Evolutionary conservation across 2,329 filamentous ascomycete species (phyloP).

Genomic region (Exophiala sideris): DNA sequence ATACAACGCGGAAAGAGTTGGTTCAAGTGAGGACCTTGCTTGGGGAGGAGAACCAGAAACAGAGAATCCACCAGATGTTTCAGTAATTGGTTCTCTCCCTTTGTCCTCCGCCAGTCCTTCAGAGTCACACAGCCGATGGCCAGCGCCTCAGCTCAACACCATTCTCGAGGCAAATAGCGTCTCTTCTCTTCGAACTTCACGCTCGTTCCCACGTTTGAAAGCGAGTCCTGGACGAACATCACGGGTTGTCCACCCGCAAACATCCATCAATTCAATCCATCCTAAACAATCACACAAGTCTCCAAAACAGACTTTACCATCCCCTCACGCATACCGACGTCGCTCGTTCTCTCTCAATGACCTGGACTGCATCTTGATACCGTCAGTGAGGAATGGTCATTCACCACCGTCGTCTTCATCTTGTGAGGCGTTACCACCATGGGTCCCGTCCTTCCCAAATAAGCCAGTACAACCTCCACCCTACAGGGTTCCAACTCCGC

Average conservation of each 20-base stretch:
- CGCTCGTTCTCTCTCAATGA: conserved; percentile 31
- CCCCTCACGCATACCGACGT: conserved; percentile 9
- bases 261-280: conserved; percentile 10
- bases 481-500: conserved; percentile 39
- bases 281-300: background rate
- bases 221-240: conserved; percentile 4
- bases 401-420: conserved; percentile 26
- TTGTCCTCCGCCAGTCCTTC: conserved; percentile 23
- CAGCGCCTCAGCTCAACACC: conserved; percentile 27
- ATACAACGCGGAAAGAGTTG: conserved; percentile 36
- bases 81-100: conserved; percentile 25
- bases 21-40: conserved; percentile 28
- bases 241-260: background rate
- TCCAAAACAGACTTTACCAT: background rate
- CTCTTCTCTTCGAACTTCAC: conserved; percentile 25
- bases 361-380: conserved; percentile 22
- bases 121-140: conserved; percentile 25
- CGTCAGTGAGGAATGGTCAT: background rate
- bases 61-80: conserved; percentile 9
- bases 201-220: conserved; percentile 10
- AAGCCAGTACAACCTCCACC: conserved; percentile 35
- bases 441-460: conserved; percentile 21
- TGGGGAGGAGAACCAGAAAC: background rate
- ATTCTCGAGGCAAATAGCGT: conserved; percentile 31
- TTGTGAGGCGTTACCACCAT: conserved; percentile 20